Conservation (phyloP, 1,284 basidiomycete species). For the Meripilus lineatus region DNA sequence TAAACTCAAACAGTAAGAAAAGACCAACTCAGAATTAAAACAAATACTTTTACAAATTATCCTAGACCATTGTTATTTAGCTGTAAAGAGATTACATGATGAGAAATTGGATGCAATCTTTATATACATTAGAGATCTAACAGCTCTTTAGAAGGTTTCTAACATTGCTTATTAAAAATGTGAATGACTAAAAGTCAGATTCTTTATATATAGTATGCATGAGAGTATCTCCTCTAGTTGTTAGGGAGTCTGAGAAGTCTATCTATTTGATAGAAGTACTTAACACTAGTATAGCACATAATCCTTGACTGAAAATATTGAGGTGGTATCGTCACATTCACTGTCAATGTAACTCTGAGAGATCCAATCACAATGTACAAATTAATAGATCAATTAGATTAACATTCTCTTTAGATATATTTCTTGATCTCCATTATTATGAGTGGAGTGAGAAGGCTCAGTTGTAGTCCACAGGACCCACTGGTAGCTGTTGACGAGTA, state of each 20-base stretch:
- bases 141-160: slow-evolving; percentile 41
- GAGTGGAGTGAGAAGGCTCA: slow-evolving; percentile 36
- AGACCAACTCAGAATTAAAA: slow-evolving; percentile 44
- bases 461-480: slow-evolving; percentile 18
- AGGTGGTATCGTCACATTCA: slow-evolving; percentile 71
- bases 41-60: slow-evolving; percentile 38
- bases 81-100: too few relatives aligned
- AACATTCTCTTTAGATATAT: slow-evolving; percentile 61
- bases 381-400: slow-evolving; percentile 42
- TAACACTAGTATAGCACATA: too few relatives aligned
- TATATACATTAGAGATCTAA: slow-evolving; percentile 56
- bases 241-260: slow-evolving; percentile 62
- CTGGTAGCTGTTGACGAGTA: slow-evolving; percentile 20
- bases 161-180: slow-evolving; percentile 40
- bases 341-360: slow-evolving; percentile 48
- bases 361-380: slow-evolving; percentile 41
- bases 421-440: slow-evolving; percentile 58
- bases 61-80: too few relatives aligned
- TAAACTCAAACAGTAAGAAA: too few relatives aligned
- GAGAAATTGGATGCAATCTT: slow-evolving; percentile 52
- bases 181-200: slow-evolving; percentile 42
- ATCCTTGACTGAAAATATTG: too few relatives aligned
- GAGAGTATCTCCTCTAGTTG: slow-evolving; percentile 37
- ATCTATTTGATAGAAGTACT: slow-evolving; percentile 48
- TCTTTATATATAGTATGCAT: slow-evolving; percentile 64